These are phyloP conservation scores for Boletus rubroflammeus DNA, from an alignment of 768 basidiomycete species.

Conservation along the genomic window DNA sequence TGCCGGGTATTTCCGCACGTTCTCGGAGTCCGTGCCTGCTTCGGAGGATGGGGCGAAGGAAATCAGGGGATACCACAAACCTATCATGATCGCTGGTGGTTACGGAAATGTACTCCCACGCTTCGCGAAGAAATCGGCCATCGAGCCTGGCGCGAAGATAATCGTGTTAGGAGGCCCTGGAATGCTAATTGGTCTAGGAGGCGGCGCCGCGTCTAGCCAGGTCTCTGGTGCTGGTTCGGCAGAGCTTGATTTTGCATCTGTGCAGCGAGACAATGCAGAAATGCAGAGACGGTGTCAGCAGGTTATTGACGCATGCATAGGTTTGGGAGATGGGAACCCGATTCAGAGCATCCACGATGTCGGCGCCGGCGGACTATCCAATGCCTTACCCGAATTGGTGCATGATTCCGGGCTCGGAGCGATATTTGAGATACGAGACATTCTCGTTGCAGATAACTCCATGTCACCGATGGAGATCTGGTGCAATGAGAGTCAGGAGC, in stretches of 20 bases:
- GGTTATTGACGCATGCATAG: conserved; percentile 90
- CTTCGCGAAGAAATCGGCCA: conserved; percentile 75
- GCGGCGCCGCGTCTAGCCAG: conserved; percentile 94
- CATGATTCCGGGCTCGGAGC: conserved; percentile 95
- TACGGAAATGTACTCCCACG: conserved; percentile 87
- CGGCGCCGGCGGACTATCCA: conserved; percentile 94
- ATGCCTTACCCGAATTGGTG: conserved; percentile 94
- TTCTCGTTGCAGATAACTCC: conserved; percentile 84
- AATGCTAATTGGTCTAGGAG: conserved; percentile 93
- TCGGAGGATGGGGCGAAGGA: conserved; percentile 49
- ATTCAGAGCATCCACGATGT: conserved; percentile 98
- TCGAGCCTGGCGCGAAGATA: conserved; percentile 80
- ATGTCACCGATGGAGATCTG: conserved; percentile 99
- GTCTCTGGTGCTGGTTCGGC: conserved; percentile 86
- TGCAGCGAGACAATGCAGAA: conserved; percentile 97
- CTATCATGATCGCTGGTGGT: conserved; percentile 99
- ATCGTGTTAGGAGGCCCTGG: conserved; percentile 95
- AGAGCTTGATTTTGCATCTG: conserved; percentile 94
- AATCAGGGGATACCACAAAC: conserved; percentile 96
- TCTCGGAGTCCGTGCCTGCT: conserved; percentile 70
- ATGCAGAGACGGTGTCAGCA: conserved; percentile 98
- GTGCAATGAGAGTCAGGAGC: conserved; percentile 99
- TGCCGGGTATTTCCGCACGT: conserved; percentile 93
- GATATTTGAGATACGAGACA: conserved; percentile 88
- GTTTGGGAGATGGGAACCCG: conserved; percentile 57